Evolutionary conservation across 2,329 filamentous ascomycete genomes (phyloP), one percentile per base, ranked within the genome.

Genomic region (Aspergillus fischeri): DNA sequence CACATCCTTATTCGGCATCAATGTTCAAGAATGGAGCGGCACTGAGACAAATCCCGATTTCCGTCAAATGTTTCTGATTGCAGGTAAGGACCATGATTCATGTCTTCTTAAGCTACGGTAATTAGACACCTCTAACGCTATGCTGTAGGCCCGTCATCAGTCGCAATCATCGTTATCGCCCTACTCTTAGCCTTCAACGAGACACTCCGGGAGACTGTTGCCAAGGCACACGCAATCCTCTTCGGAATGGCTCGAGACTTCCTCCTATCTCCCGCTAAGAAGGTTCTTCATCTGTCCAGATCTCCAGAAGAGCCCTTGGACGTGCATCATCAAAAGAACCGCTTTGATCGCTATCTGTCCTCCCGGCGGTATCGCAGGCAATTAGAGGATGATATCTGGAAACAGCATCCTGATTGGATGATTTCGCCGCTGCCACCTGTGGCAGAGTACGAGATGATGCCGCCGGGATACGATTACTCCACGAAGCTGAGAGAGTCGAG

Each of bases 1-100:
- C 69, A 87, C 85, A 0, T 81, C 83, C 2, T 67, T 88, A 0
- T 87, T 87, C 54, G 84, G 85, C 53, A 87, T 87, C 80, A 87
- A 88, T 63, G 84, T 83, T 2, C 73, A 70, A 3, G 84, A 87
- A 69, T 86, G 84, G 84, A 81, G 80, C 29, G 80, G 77, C 1
- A 74, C 74, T 17, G 60, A 67, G 8, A 58, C 67, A n/a, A 73
- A 80, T 24, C 76, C 81, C 29, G 57, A 57, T 4, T 51, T 72
- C 14, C 58, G 53, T 14, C 47, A 58, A 14, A 68, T 70, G 61
- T 57, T 70, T n/a, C 55, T 61, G 2, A 71, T 73, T 28, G 65
- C 68, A 11, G 70, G 70, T 70, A 63, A 21, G 53, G 24, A 17
- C 17, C 27, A 20, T 11, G 1, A 35, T 14, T 11, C 11, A 2